Base-by-base conservation (phyloP, 805 yeast species). In the Blastobotrys muscicola region DNA sequence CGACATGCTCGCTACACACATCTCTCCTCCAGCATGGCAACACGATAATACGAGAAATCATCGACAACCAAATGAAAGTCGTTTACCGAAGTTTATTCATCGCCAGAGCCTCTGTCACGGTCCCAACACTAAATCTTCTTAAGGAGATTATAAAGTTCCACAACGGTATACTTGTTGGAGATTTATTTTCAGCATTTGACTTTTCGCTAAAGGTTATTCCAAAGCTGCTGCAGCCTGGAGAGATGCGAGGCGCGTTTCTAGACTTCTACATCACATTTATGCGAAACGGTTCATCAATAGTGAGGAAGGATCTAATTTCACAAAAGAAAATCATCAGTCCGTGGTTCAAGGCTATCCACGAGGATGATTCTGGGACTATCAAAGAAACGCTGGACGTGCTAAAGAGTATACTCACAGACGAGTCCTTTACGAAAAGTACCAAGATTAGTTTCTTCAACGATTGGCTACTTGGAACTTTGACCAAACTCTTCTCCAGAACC, bases 361-460 rank as follows among this genome's bases (percentile, higher is more conserved):
- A 71, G 15, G 95, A 86, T 56, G 64, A 77, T 8, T 56, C 61
- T 5, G 67, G 65, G 1, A 42, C 71, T 2, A 56, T 80, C 9
- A 44, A 45, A 0, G 42, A 56, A 15, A 65, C 80, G 0, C 44
- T 85, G 2, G 57, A 60, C 0, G 68, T 76, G 20, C 64, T 85
- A 45, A 74, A 69, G 12, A 56, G 62, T 1, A 71, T 89, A 2
- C 55, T 85, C 31, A 58, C 64, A 23, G 97, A 89, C 50, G 54
- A 66, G 2, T 62, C 72, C 9, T 82, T 78, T 57, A 76, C 76
- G 51, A 80, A 78, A 54, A 67, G 80, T 47, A 74, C 86, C 0
- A 89, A 87, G 58, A 74, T 85, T 47, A 76, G 77, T 47, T 72
- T 87, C 11, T 72, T 90, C 54, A 85, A 85, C 52, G 97, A 89